Percentiles rank a stretch among this genome's conserved stretches.
Evolutionary conservation across 1,284 basidiomycete genomes (phyloP).

Genomic region (Gomphus bonarii): DNA sequence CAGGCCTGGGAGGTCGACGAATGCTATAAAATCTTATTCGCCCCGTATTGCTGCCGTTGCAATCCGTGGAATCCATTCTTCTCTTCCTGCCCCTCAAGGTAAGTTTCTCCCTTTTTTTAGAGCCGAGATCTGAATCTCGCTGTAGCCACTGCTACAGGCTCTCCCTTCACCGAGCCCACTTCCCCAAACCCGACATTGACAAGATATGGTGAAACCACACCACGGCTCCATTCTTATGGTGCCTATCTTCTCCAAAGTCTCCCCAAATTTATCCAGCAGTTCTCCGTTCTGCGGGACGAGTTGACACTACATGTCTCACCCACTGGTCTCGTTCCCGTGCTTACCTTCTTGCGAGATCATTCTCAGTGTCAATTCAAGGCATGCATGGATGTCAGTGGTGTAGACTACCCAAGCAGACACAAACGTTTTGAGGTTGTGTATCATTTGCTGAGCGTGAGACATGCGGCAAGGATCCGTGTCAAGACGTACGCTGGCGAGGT

Average conservation of each 20-base stretch:
- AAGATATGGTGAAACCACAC: slow-evolving; percentile 58
- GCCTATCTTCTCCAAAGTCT: slow-evolving; percentile 86
- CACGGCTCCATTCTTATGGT: slow-evolving; percentile 79
- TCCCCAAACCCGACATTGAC: slow-evolving; percentile 76
- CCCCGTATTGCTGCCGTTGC: background rate
- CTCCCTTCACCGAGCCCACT: slow-evolving; percentile 80
- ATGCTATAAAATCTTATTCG: background rate
- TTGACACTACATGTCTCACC: slow-evolving; percentile 86
- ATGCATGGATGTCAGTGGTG: slow-evolving; percentile 90
- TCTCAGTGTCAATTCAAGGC: slow-evolving; percentile 92
- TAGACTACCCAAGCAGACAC: slow-evolving; percentile 88
- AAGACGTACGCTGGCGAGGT: slow-evolving; percentile 98
- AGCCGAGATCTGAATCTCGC: background rate
- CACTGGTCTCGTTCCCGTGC: slow-evolving; percentile 71
- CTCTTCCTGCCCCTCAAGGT: background rate
- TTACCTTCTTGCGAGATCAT: slow-evolving; percentile 95
- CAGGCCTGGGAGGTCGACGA: background rate
- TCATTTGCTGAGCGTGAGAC: slow-evolving; percentile 78
- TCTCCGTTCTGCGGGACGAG: slow-evolving; percentile 97
- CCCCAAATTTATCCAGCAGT: slow-evolving; percentile 94
- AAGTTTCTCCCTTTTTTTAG: background rate
- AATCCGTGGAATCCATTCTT: background rate
- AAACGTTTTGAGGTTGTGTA: slow-evolving; percentile 98
- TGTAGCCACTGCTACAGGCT: slow-evolving; percentile 28
- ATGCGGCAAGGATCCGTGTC: slow-evolving; percentile 79